A percentile compares a stretch with the other conserved stretches of the same genome.
phyloP scores from a whole-genome alignment of 2,329 filamentous ascomycete species.

The Hysterium pulicare region DNA sequence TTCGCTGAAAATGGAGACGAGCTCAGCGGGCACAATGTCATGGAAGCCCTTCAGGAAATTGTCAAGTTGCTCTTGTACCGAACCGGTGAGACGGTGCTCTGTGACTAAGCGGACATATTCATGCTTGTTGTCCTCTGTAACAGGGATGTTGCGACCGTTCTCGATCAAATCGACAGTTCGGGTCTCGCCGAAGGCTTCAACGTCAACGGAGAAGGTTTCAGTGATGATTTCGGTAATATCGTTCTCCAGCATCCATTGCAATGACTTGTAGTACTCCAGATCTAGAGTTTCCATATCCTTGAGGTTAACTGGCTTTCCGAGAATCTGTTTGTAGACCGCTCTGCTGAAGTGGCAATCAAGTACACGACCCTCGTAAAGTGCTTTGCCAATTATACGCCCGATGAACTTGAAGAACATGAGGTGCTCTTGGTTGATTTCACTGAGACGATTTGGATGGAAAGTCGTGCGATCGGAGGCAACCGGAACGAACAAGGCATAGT shows the following conservation, averaged over 20 bases:
- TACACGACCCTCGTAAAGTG: slow-evolving; percentile 90
- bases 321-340: slow-evolving; percentile 95
- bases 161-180: slow-evolving; percentile 82
- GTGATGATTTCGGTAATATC: slow-evolving; percentile 98
- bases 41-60: slow-evolving; percentile 94
- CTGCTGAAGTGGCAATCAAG: slow-evolving; percentile 98
- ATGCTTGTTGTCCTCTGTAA: slow-evolving; percentile 98
- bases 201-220: slow-evolving; percentile 91
- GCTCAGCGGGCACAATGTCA: slow-evolving; percentile 90
- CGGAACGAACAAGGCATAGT: slow-evolving; percentile 93
- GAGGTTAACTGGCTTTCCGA: slow-evolving; percentile 90
- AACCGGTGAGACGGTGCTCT: slow-evolving; percentile 86
- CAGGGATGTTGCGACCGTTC: slow-evolving; percentile 84
- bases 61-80: slow-evolving; percentile 91
- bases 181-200: slow-evolving; percentile 88
- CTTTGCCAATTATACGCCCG: slow-evolving; percentile 95
- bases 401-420: slow-evolving; percentile 99
- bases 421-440: slow-evolving; percentile 92
- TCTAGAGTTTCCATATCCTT: slow-evolving; percentile 99
- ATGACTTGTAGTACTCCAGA: slow-evolving; percentile 97
- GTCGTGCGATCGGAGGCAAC: slow-evolving; percentile 97
- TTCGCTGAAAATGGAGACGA: slow-evolving; percentile 97
- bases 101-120: slow-evolving; percentile 94
- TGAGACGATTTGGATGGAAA: slow-evolving; percentile 96
- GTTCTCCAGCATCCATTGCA: slow-evolving; percentile 97